Evolutionary conservation across 2,329 filamentous ascomycete species (phyloP).

Genomic region (Neoscytalidium dimidiatum): DNA sequence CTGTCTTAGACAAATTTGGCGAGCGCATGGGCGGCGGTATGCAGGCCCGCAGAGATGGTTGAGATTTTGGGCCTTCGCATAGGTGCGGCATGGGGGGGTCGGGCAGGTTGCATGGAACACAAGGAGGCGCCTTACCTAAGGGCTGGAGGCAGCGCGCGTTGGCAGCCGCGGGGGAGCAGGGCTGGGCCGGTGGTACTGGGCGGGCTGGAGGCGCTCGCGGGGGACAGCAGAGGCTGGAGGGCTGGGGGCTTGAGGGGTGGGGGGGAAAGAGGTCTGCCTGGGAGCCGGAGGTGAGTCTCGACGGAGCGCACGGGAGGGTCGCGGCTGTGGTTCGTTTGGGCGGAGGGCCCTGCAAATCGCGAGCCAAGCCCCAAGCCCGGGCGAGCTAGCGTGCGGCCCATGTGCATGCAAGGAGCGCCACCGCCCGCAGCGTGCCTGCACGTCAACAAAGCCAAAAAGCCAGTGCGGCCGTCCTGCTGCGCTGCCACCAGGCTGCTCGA

Average conservation of each 20-base stretch:
- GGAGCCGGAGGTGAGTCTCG: slow-evolving; percentile 1
- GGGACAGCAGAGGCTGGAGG: background rate
- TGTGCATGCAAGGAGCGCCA: slow-evolving; percentile 8
- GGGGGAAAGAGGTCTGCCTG: slow-evolving; percentile 2
- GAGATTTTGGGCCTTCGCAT: slow-evolving; percentile 12
- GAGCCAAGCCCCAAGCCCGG: background rate
- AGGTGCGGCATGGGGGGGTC: slow-evolving; percentile 12
- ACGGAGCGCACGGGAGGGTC: slow-evolving; percentile 13
- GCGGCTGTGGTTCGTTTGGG: background rate
- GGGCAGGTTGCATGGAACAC: slow-evolving; percentile 19
- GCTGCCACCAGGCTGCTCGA: too few species aligned
- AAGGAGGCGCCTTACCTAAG: slow-evolving; percentile 19
- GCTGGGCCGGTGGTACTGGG: slow-evolving; percentile 12
- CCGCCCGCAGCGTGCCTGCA: background rate
- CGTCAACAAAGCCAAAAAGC: background rate
- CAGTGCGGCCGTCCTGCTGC: background rate
- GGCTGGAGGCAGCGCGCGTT: background rate
- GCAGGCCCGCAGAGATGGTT: slow-evolving; percentile 16
- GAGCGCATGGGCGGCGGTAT: slow-evolving; percentile 21
- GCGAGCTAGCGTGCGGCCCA: background rate
- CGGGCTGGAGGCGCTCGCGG: background rate
- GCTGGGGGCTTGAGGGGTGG: too few species aligned
- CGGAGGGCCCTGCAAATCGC: slow-evolving; percentile 2
- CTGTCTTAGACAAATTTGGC: slow-evolving; percentile 30
- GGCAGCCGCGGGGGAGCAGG: background rate